phyloP scores from a whole-genome alignment of 225 moss, liverwort and hornwort species.

The Takakia lepidozioides region DNA sequence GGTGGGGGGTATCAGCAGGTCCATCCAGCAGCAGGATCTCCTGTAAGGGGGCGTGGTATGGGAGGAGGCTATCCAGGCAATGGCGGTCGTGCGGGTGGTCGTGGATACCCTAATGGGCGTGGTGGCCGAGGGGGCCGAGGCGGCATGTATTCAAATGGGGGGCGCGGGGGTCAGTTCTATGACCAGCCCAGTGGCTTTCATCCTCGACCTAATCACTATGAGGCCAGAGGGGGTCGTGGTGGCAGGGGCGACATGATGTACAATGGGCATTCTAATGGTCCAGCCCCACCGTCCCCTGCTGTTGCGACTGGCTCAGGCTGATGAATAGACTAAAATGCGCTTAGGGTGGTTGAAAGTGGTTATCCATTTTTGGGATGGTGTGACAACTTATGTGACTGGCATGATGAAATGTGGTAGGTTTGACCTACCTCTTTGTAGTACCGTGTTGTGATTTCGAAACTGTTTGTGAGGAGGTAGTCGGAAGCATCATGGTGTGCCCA shows the following conservation, averaged over 20 bases:
- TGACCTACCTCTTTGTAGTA: too few relatives aligned
- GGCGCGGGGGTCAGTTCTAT: conserved; percentile 69
- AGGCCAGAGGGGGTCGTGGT: conserved; percentile 53
- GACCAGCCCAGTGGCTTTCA: conserved; percentile 61
- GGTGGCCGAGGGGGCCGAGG: conserved; percentile 59
- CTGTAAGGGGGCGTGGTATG: conserved; percentile 43
- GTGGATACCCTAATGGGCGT: conserved; percentile 58
- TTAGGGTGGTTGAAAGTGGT: too few relatives aligned
- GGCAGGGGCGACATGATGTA: conserved; percentile 49
- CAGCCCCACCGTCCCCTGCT: conserved; percentile 31
- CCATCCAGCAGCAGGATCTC: conserved; percentile 24
- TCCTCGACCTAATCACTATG: conserved; percentile 64
- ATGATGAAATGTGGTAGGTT: too few relatives aligned
- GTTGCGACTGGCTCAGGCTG: conserved; percentile 41
- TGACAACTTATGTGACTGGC: too few relatives aligned
- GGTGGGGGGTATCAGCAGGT: conserved; percentile 59
- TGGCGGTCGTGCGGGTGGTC: conserved; percentile 53
- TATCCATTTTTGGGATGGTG: too few relatives aligned
- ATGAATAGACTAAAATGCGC: too few relatives aligned
- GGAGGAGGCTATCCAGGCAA: conserved; percentile 63
- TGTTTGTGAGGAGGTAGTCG: too few relatives aligned
- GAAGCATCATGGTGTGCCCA: too few relatives aligned
- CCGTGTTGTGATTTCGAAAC: too few relatives aligned
- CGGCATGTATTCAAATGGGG: conserved; percentile 53
- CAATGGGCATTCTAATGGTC: conserved; percentile 52